Base-by-base conservation (phyloP, 768 basidiomycete species). In the Tulasnella sp. region DNA sequence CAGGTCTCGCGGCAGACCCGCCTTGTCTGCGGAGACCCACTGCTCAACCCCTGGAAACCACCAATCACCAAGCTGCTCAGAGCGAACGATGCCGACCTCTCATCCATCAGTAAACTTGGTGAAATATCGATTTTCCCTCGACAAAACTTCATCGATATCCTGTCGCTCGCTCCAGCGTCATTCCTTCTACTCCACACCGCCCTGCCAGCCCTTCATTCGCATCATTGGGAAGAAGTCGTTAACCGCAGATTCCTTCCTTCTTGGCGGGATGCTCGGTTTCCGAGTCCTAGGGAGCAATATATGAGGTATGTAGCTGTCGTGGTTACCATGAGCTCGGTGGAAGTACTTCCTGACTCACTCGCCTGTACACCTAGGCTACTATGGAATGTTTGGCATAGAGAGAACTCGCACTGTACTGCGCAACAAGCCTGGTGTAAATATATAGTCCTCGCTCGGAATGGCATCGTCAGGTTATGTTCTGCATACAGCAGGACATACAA, bases 401-500 rank as follows among this genome's bases (percentile, higher is more conserved):
- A 74, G 64, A 73, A 70, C 36, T 79, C 79, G 2, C 73, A 75
- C n/a, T 89, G 86, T 65, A 86, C 86, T 19, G 67, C 78, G 6
- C 83, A 86, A 63, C 88, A 90, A 69, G 72, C 84, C 19, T 90
- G 87, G 86, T 88, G 86, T 48, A 86, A 80, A 83, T 86, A 66
- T 63, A 74, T 89, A 58, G 76, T 83, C 21, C 66, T 90, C 58
- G 86, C 85, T 63, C 81, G 84, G 49, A 85, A 81, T 63, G 84
- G 84, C 32, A 74, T 82, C 29, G 83, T 81, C 2, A 88, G 86
- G 64, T 77, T 82, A 63, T 73, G 83, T 14, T 79, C 86, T 61
- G 73, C 71, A 4, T 73, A 82, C 1, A 84, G 86, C 8, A 75
- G 87, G 60, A 75, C 67, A 57, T 90, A 80, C 67, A 80, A 79